A percentile compares a stretch with the other conserved stretches of the same genome.
These are phyloP conservation scores for Populus hybrid DNA, from an alignment of 441 rosid species.

Conservation along the genomic window DNA sequence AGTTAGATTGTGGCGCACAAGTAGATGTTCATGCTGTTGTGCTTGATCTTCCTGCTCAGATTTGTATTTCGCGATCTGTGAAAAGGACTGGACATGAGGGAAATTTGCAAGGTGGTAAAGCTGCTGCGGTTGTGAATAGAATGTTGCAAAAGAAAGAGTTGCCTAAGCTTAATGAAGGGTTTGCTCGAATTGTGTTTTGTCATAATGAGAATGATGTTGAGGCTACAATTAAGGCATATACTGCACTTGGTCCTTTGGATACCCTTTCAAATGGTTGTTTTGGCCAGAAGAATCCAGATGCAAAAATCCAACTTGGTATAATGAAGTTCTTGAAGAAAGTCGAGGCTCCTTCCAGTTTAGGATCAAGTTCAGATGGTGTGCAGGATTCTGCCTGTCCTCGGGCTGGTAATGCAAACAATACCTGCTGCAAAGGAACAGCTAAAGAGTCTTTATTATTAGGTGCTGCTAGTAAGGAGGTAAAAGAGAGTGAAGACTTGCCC, in stretches of 20 bases:
- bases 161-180: slow-evolving; percentile 74
- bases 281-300: slow-evolving; percentile 52
- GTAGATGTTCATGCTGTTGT: slow-evolving; percentile 78
- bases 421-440: slow-evolving; percentile 17
- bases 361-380: slow-evolving; percentile 28
- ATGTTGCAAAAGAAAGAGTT: slow-evolving; percentile 84
- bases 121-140: slow-evolving; percentile 87
- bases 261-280: slow-evolving; percentile 68
- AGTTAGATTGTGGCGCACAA: slow-evolving; percentile 43
- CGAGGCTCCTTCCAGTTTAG: slow-evolving; percentile 34
- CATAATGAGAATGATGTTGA: slow-evolving; percentile 67
- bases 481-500: slow-evolving; percentile 15
- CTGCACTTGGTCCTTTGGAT: slow-evolving; percentile 48
- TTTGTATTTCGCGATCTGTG: slow-evolving; percentile 84
- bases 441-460: slow-evolving; percentile 11
- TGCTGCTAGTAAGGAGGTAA: slow-evolving; percentile 28
- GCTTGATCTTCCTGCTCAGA: slow-evolving; percentile 74
- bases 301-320: slow-evolving; percentile 76
- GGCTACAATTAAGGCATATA: slow-evolving; percentile 46
- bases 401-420: slow-evolving; percentile 20
- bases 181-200: slow-evolving; percentile 65
- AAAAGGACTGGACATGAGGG: slow-evolving; percentile 87
- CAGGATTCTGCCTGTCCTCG: slow-evolving; percentile 22
- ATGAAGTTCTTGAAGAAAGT: slow-evolving; percentile 87
- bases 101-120: slow-evolving; percentile 90